phyloP scores from a whole-genome alignment of 1,139 yeast species.

The Suhomyces bokatorum region DNA sequence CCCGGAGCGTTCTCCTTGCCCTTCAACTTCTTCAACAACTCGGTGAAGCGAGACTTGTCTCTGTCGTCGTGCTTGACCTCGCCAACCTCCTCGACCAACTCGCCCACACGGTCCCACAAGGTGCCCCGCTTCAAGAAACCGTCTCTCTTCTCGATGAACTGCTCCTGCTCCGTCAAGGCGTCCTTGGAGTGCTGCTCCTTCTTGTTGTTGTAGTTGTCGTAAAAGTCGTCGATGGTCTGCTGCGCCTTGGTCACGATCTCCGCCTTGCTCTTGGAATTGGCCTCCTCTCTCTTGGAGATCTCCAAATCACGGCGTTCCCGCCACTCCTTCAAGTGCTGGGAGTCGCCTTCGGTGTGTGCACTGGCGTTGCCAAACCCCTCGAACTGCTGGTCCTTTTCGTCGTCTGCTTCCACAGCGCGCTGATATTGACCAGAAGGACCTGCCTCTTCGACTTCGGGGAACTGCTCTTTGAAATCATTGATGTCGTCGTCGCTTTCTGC shows the following conservation, averaged over 20 bases:
- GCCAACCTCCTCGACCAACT: constrained; percentile 46
- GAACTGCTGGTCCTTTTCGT: constrained; percentile 30
- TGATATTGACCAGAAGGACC: constrained; percentile 13
- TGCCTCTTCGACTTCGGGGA: constrained; percentile 54
- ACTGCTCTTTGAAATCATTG: constrained; percentile 65
- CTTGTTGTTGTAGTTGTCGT: constrained; percentile 87
- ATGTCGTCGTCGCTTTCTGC: constrained; percentile 59
- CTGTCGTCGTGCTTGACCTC: constrained; percentile 26
- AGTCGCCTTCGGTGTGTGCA: constrained; percentile 39
- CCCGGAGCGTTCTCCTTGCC: constrained; percentile 33
- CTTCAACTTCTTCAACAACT: constrained; percentile 29
- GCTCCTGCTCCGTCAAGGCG: constrained; percentile 67
- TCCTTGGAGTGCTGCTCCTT: constrained; percentile 70
- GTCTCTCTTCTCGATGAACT: constrained; percentile 76
- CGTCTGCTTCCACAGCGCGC: constrained; percentile 22
- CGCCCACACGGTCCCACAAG: constrained; percentile 83
- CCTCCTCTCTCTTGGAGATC: constrained; percentile 77
- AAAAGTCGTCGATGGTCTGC: constrained; percentile 87
- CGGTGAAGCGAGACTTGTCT: constrained; percentile 28
- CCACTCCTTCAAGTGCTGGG: constrained; percentile 75
- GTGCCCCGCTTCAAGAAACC: constrained; percentile 73
- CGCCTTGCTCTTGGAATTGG: constrained; percentile 62
- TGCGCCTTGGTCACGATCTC: constrained; percentile 79
- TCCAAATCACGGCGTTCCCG: constrained; percentile 79
- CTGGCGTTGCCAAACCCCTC: constrained; percentile 27